A percentile compares a stretch with the other conserved stretches of the same genome.
These are phyloP conservation scores for Didymella keratinophila DNA, from an alignment of 2,329 filamentous ascomycete genomes.

Conservation along the genomic window DNA sequence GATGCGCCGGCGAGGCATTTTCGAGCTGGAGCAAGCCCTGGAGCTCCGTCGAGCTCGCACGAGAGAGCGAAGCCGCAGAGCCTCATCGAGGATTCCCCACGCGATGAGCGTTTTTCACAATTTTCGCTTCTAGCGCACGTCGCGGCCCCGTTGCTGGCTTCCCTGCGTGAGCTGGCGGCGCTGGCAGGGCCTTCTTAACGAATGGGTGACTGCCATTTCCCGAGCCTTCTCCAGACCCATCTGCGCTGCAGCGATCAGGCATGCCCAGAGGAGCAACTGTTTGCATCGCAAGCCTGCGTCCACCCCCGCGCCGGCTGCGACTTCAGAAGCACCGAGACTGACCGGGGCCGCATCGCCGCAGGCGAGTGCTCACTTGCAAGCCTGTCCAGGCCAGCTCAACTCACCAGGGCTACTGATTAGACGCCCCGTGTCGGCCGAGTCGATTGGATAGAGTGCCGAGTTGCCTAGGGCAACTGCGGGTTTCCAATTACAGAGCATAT, in stretches of 20 bases:
- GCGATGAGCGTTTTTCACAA: constrained; percentile 22
- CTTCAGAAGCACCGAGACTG: constrained; percentile 23
- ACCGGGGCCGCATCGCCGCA: constrained; percentile 9
- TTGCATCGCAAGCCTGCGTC: constrained; percentile 24
- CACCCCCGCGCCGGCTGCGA: constrained; percentile 21
- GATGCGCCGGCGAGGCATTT: constrained; percentile 22
- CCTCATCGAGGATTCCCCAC: constrained; percentile 25
- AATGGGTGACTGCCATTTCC: constrained; percentile 1
- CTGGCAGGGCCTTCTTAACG: constrained; percentile 4
- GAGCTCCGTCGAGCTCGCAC: constrained; percentile 18
- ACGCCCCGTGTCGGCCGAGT: constrained; percentile 22
- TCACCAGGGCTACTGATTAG: constrained; percentile 13
- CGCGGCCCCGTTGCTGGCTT: constrained; percentile 17
- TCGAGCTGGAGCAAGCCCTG: constrained; percentile 8
- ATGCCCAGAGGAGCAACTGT: constrained; percentile 20
- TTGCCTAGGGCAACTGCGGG: constrained; percentile 23
- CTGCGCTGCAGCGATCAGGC: constrained; percentile 19
- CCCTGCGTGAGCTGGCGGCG: constrained; percentile 7
- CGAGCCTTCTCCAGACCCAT: constrained; percentile 23
- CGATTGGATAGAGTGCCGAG: constrained; percentile 18
- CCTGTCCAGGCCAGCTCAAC: constrained; percentile 5
- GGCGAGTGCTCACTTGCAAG: constrained; percentile 5
- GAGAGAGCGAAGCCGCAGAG: constrained; percentile 22
- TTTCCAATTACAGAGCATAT: constrained; percentile 24
- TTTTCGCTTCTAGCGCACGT: constrained; percentile 19